Evolutionary conservation across 495 filamentous ascomycete genomes (phyloP).

Genomic region (Neurospora terricola): DNA sequence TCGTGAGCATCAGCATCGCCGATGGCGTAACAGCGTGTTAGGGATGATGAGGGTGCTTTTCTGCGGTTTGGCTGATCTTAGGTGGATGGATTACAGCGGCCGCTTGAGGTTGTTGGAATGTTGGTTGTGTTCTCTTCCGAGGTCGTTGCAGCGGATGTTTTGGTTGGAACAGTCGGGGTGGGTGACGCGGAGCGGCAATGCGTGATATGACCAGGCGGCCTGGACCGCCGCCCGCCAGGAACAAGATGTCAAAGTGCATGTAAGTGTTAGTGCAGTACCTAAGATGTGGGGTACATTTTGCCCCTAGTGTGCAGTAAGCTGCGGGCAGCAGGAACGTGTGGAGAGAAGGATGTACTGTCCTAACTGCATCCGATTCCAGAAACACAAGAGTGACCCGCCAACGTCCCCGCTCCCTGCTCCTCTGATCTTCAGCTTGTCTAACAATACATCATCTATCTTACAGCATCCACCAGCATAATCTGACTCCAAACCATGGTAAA

Average conservation of each 20-base stretch:
- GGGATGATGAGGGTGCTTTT: background rate
- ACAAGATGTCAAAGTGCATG: background rate
- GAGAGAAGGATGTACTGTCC: background rate
- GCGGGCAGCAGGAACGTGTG: background rate
- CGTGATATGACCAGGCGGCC: background rate
- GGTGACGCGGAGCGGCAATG: background rate
- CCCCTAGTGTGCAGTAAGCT: rapidly evolving
- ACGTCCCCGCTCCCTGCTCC: background rate
- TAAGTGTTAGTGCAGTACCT: background rate
- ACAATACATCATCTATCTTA: background rate
- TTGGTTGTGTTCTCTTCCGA: background rate
- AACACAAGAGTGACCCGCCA: background rate
- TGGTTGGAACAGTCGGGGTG: background rate
- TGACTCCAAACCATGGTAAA: background rate
- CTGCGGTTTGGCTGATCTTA: background rate
- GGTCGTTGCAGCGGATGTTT: background rate
- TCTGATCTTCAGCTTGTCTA: background rate
- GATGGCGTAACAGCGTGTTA: background rate
- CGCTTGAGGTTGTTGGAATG: background rate
- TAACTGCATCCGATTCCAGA: background rate
- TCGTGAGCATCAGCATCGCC: background rate
- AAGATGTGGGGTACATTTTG: background rate
- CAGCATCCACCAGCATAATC: background rate
- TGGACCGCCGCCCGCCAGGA: background rate
- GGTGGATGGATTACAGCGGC: background rate